phyloP scores from a whole-genome alignment of 805 yeast species.

The Barnettozyma botsteinii region DNA sequence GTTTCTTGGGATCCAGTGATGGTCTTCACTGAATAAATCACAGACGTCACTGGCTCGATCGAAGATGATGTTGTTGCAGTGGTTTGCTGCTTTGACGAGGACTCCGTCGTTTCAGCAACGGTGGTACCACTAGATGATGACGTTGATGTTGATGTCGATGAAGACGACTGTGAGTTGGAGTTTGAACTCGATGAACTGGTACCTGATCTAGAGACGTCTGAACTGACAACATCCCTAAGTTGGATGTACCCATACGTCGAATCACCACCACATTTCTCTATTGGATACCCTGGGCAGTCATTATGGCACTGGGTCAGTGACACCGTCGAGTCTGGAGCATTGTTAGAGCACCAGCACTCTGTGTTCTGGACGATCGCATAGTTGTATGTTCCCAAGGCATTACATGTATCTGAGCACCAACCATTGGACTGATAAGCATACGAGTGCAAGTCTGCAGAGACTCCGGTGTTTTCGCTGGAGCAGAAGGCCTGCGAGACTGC shows the following conservation, averaged over 20 bases:
- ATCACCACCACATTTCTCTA: conserved; percentile 38
- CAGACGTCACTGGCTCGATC: conserved; percentile 25
- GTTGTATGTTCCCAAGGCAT: conserved; percentile 31
- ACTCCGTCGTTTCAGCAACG: no score
- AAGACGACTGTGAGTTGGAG: neutral
- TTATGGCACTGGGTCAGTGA: conserved; percentile 28
- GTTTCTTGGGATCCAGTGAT: conserved; percentile 30
- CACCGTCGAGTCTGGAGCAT: conserved; percentile 39
- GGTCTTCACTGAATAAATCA: conserved; percentile 31
- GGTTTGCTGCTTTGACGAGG: conserved; percentile 1
- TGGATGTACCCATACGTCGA: conserved; percentile 52
- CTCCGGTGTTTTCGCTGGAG: conserved; percentile 37
- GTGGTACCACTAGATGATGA: conserved; percentile 4
- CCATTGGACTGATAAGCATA: conserved; percentile 42
- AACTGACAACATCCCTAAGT: conserved; percentile 27
- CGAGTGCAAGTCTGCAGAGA: conserved; percentile 6
- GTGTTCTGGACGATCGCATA: conserved; percentile 48
- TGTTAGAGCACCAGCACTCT: conserved; percentile 59
- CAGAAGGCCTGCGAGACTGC: conserved; percentile 22
- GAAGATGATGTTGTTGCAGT: conserved; percentile 3
- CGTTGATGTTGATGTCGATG: conserved; percentile 15
- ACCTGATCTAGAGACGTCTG: conserved; percentile 4
- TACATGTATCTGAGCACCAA: conserved; percentile 42
- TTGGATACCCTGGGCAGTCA: conserved; percentile 40
- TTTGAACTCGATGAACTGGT: conserved; percentile 14